A percentile compares a stretch with the other conserved stretches of the same genome.
phyloP scores from a whole-genome alignment of 768 basidiomycete genomes.

The Daedaleopsis nitida region DNA sequence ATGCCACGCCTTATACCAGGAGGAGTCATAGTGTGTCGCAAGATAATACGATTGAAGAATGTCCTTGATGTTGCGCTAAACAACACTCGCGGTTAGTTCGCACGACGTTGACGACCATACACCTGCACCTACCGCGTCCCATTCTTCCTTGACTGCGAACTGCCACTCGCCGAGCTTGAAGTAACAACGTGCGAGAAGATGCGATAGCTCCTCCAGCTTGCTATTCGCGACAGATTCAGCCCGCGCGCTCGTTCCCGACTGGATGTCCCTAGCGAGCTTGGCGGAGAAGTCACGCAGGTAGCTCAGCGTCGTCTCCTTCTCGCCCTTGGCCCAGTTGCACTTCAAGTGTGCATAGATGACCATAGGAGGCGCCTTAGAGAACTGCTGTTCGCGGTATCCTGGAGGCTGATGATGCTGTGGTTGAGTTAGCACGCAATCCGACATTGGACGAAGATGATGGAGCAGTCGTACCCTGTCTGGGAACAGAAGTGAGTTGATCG shows the following conservation, averaged over 20 bases:
- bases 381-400: slow-evolving; percentile 51
- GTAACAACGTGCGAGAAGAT: slow-evolving; percentile 93
- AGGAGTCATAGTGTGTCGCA: slow-evolving; percentile 88
- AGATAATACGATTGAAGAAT: slow-evolving; percentile 83
- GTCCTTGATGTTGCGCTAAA: slow-evolving; percentile 74
- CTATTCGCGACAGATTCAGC: slow-evolving; percentile 57
- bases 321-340: slow-evolving; percentile 90
- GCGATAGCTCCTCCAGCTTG: slow-evolving; percentile 71
- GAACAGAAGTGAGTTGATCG: slow-evolving; percentile 87
- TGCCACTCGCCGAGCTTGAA: slow-evolving; percentile 98
- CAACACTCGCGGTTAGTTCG: not conserved
- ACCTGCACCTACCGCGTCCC: slow-evolving; percentile 42
- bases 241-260: slow-evolving; percentile 42
- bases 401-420: slow-evolving; percentile 38
- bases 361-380: slow-evolving; percentile 82
- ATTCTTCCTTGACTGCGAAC: slow-evolving; percentile 73
- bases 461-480: slow-evolving; percentile 57
- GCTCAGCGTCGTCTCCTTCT: slow-evolving; percentile 73
- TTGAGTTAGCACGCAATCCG: not conserved
- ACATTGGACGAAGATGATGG: slow-evolving; percentile 3
- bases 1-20: slow-evolving; percentile 99
- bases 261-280: slow-evolving; percentile 73
- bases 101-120: not conserved
- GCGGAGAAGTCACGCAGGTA: slow-evolving; percentile 83
- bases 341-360: slow-evolving; percentile 97